Base-by-base conservation (phyloP, 106 monocot species). In the Narthecium ossifragum region DNA sequence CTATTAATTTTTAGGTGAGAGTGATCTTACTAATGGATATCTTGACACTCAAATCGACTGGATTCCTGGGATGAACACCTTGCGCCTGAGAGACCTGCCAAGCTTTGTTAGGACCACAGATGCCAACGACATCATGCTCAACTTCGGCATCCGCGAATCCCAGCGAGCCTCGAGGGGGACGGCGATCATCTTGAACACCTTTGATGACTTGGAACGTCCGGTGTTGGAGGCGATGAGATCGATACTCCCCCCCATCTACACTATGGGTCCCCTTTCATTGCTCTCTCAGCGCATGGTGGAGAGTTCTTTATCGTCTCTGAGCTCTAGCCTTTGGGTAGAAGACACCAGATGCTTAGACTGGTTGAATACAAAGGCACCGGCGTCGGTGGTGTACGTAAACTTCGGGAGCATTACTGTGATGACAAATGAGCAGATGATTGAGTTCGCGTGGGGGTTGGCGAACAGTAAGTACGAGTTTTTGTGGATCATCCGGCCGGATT, bases 311-410 rank as follows among this genome's bases (percentile, higher is more conserved):
- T 37, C 36, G 11, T 9, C 26, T 34, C 37, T 7, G 51, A 51
- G 51, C 2, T 7, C 18, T 1, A 32, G 8, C 26, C 32, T 8
- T 4, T 64, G 36, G 37, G 4, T 0, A 23, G 31, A 51, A 23
- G 10, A 51, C 51, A 13, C 31, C 51, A 13, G 14, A 51, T 21
- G 36, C 36, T 6, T 6, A 5, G 7, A 37, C 11, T 6, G 36
- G 36, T 11, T 37, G 7, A 37, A 37, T 6, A 37, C 5, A 37
- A 11, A 37, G 11, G 36, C 5, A 11, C 36, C 36, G 11, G 36
- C 36, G 5, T 37, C 11, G 36, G 64, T 64, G 24, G 64, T 64
- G 7, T 64, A 64, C 51, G 41, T 65, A 15, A 65, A 65, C 36
- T 37, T 37, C 11, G 36, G 36, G 11, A 37, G 36, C 11, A 11